phyloP scores from a whole-genome alignment of 208 protist species.

The Wallacemonas rigidus region DNA sequence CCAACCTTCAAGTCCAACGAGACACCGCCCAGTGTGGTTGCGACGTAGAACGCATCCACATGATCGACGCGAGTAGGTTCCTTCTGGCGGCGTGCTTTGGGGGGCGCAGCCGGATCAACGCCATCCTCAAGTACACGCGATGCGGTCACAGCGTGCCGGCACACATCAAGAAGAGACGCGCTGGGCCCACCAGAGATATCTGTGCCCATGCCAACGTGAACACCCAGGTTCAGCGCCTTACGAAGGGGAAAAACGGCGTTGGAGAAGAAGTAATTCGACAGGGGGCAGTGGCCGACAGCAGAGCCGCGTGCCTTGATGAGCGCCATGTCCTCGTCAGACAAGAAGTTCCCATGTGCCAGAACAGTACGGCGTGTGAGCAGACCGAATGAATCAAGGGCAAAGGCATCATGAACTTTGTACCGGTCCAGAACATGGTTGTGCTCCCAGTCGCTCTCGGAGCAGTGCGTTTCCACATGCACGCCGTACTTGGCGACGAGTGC shows the following conservation, averaged over 20 bases:
- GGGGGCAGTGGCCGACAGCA: constrained; percentile 91
- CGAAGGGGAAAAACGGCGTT: constrained; percentile 74
- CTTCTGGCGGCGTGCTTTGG: constrained; percentile 30
- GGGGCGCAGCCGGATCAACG: constrained; percentile 32
- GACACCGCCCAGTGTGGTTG: constrained; percentile 86
- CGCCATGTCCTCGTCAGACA: constrained; percentile 84
- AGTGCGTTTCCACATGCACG: constrained; percentile 80
- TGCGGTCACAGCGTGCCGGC: constrained; percentile 73
- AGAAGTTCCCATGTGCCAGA: constrained; percentile 86
- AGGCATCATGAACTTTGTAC: constrained; percentile 81
- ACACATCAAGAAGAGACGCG: constrained; percentile 84
- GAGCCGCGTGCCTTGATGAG: constrained; percentile 59
- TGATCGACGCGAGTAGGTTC: constrained; percentile 36
- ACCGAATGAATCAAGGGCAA: constrained; percentile 80
- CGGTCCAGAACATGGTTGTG: constrained; percentile 89
- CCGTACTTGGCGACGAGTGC: constrained; percentile 67
- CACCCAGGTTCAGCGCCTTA: constrained; percentile 54
- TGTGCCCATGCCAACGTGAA: constrained; percentile 93
- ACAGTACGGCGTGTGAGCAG: constrained; percentile 83
- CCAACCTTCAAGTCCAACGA: constrained; percentile 89
- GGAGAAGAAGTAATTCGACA: constrained; percentile 92
- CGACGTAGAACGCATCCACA: constrained; percentile 85
- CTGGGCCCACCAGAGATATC: constrained; percentile 92
- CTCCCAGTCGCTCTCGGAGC: constrained; percentile 89
- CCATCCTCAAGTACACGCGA: constrained; percentile 66